Base-by-base conservation (phyloP, 78 protist genomes). In the Dictyostelium purpureum region DNA sequence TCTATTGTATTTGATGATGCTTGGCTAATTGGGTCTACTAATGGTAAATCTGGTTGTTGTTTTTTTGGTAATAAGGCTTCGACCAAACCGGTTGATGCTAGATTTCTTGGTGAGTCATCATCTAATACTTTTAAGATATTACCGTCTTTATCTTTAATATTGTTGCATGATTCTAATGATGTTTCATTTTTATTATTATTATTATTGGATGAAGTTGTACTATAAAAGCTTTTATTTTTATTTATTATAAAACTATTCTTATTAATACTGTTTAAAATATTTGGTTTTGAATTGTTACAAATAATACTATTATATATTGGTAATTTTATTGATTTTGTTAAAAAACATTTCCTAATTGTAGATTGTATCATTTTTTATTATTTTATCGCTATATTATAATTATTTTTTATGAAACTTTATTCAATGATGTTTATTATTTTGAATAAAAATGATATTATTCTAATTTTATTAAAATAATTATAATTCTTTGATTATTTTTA, bases 331-430 rank as follows among this genome's bases (percentile, higher is more conserved):
- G 12, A 11, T 33, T 12, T 18, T 65, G 47, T 1, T 35, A 57
- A 28, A 33, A 63, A 33, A 63, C 71, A 63, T 63, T 63, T 63
- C 33, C 71, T 63, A 63, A 63, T 63, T 33, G 71, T 33, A 31
- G 71, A 63, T 61, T 61, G 69, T 31, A 61, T 61, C 71, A 63
- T 63, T 63, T 63, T 28, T 47, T 47, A 47, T 47, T n/a, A n/a
- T n/a, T n/a, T n/a, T n/a, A n/a, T n/a, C n/a, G n/a, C n/a, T n/a
- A n/a, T n/a, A n/a, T n/a, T n/a, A n/a, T n/a, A n/a, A 54, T 21
- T 21, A 19, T n/a, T n/a, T n/a, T n/a, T n/a, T n/a, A n/a, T n/a
- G n/a, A n/a, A n/a, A n/a, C n/a, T n/a, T n/a, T n/a, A n/a, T n/a
- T n/a, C n/a, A n/a, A n/a, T n/a, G n/a, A n/a, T n/a, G n/a, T n/a